Conservation (phyloP, 2,329 filamentous ascomycete species). For the Zymoseptoria brevis region DNA sequence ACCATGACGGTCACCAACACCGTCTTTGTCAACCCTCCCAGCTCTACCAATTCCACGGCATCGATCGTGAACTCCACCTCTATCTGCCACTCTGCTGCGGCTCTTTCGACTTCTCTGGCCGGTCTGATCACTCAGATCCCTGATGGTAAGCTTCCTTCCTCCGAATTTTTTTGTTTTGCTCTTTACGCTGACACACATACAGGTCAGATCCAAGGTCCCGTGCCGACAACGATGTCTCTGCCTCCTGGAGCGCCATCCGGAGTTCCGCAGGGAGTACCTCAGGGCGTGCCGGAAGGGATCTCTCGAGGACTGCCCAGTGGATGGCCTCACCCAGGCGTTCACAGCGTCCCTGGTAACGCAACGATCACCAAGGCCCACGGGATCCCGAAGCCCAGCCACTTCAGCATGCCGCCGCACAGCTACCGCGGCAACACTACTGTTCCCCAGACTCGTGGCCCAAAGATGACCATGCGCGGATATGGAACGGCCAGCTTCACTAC, state of each 20-base stretch:
- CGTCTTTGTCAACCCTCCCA: neutral
- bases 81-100: neutral
- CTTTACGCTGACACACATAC: neutral
- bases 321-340: neutral
- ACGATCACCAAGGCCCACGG: neutral
- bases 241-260: too few relatives aligned
- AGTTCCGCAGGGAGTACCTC: neutral
- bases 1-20: neutral
- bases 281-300: neutral
- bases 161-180: too few relatives aligned
- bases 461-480: neutral
- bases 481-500: neutral
- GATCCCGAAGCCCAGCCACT: too few relatives aligned
- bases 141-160: too few relatives aligned
- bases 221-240: neutral
- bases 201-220: neutral
- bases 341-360: neutral
- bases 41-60: neutral
- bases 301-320: neutral
- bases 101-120: neutral
- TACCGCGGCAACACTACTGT: neutral
- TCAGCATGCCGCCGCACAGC: neutral
- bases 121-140: neutral
- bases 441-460: neutral
- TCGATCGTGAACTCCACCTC: neutral